These are phyloP conservation scores for Lichenothelia convexa DNA, from an alignment of 495 filamentous ascomycete genomes.

Conservation along the genomic window DNA sequence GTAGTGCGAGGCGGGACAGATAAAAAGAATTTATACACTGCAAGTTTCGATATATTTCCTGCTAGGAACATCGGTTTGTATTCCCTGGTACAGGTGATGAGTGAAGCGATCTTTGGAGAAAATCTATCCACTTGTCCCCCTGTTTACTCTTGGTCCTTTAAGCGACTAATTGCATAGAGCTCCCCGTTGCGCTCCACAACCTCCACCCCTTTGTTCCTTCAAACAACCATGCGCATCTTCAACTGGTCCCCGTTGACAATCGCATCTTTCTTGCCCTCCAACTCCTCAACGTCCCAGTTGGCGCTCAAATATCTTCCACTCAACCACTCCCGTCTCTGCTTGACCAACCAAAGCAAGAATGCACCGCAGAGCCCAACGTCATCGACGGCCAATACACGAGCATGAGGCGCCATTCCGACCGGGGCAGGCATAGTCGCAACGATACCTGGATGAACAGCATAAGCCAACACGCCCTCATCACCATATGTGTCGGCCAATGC, in stretches of 20 bases:
- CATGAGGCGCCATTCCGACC: slow-evolving; percentile 2
- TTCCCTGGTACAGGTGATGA: too few species aligned
- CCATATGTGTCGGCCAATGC: slow-evolving; percentile 25
- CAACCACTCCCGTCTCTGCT: slow-evolving; percentile 8
- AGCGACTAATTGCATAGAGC: too few species aligned
- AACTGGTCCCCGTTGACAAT: slow-evolving; percentile 7
- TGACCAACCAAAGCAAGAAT: too few species aligned
- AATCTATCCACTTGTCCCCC: too few species aligned
- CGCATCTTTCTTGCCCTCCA: slow-evolving; percentile 1
- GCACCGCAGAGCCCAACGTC: slow-evolving; percentile 16
- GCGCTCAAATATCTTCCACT: slow-evolving; percentile 1
- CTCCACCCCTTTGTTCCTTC: too few species aligned
- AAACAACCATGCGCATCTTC: slow-evolving; percentile 6
- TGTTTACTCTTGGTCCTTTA: too few species aligned
- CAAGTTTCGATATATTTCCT: too few species aligned
- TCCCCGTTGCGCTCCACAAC: too few species aligned
- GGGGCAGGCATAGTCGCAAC: slow-evolving; percentile 22
- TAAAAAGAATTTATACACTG: too few species aligned
- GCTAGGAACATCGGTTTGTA: too few species aligned
- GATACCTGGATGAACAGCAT: slow-evolving; percentile 27
- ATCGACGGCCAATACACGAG: slow-evolving; percentile 21
- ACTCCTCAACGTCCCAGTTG: slow-evolving; percentile 3
- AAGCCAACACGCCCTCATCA: slow-evolving; percentile 23
- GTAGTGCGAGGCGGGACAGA: too few species aligned
- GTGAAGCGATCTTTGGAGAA: too few species aligned